phyloP scores from a whole-genome alignment of 192 early-diverging fungal species.

The Podila epicladia region DNA sequence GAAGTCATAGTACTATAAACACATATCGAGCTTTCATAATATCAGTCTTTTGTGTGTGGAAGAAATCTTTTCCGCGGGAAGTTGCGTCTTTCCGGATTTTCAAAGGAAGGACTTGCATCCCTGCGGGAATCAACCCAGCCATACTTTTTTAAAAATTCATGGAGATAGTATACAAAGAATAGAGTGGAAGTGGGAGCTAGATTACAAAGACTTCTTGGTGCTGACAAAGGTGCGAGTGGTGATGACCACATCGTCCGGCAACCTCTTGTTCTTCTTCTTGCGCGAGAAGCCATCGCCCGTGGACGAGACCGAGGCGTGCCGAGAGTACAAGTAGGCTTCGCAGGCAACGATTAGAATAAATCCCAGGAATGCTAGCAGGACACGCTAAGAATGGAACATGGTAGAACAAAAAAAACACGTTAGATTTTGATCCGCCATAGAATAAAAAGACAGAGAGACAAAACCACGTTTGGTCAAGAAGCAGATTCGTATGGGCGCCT shows the following conservation, averaged over 20 bases:
- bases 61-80: too few species aligned
- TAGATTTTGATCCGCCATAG: not conserved
- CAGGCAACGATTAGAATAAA: slow-evolving; percentile 42
- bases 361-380: slow-evolving; percentile 27
- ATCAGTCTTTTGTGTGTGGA: too few species aligned
- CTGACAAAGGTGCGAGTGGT: slow-evolving; percentile 7
- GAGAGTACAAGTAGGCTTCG: slow-evolving; percentile 35
- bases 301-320: slow-evolving; percentile 17
- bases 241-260: slow-evolving; percentile 28
- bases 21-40: too few species aligned
- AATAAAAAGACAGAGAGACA: not conserved
- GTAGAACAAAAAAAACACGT: not conserved
- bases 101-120: too few species aligned
- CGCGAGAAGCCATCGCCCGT: not conserved
- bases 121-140: too few species aligned
- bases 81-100: too few species aligned
- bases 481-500: too few species aligned
- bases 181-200: too few species aligned
- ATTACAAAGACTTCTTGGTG: not conserved
- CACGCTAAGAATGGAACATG: slow-evolving; percentile 3
- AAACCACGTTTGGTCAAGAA: not conserved
- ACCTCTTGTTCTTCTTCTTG: slow-evolving; percentile 1
- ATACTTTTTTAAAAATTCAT: too few species aligned
- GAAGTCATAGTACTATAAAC: too few species aligned
- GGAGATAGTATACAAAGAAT: too few species aligned